Evolutionary conservation across 805 yeast species (phyloP).

Genomic region (Ogataea ramenticola): DNA sequence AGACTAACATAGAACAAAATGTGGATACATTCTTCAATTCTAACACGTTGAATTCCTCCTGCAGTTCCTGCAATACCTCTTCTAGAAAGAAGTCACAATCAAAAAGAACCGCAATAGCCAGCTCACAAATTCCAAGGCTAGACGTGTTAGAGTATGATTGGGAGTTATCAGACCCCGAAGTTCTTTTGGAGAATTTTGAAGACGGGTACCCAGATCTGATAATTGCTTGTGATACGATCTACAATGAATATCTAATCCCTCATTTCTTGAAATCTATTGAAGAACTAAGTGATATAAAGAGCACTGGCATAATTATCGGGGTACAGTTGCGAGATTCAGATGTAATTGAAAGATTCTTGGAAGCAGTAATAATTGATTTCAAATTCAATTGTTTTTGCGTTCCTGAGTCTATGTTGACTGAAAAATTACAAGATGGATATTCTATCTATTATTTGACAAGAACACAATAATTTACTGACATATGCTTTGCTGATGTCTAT

Average conservation of each 20-base stretch:
- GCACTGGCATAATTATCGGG: constrained; percentile 33
- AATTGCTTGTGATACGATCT: constrained; percentile 59
- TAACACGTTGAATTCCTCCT: constrained; percentile 11
- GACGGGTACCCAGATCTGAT: constrained; percentile 34
- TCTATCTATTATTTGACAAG: constrained; percentile 32
- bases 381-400: constrained; percentile 30
- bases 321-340: constrained; percentile 50
- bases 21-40: constrained; percentile 14
- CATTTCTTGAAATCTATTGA: constrained; percentile 38
- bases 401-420: constrained; percentile 23
- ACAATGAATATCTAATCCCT: constrained; percentile 52
- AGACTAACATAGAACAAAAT: constrained; percentile 38
- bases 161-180: constrained; percentile 39
- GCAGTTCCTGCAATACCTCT: neutral
- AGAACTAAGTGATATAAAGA: constrained; percentile 22
- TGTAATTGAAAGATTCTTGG: constrained; percentile 40
- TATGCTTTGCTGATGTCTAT: too few relatives aligned
- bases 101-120: neutral
- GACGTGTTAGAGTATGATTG: constrained; percentile 54
- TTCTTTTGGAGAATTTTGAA: constrained; percentile 5
- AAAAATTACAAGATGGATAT: constrained; percentile 33
- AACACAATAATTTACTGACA: neutral
- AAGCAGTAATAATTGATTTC: constrained; percentile 15
- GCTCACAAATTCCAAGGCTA: constrained; percentile 14
- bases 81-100: neutral